These are phyloP conservation scores for Aspergillus alliaceus DNA, from an alignment of 2,329 filamentous ascomycete species.

Conservation along the genomic window DNA sequence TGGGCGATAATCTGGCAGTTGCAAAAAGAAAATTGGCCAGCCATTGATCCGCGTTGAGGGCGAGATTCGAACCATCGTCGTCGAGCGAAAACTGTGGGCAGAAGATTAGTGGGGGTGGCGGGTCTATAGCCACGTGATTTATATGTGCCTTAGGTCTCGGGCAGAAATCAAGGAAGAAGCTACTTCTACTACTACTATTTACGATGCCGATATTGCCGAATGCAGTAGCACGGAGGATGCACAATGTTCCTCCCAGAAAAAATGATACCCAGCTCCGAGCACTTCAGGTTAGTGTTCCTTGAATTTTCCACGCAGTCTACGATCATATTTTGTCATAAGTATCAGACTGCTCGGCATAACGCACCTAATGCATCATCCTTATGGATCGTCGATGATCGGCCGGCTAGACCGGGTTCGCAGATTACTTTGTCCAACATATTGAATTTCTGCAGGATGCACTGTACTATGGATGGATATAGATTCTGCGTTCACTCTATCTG, in stretches of 20 bases:
- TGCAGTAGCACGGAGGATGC: too few species aligned
- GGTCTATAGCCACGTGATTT: conserved; percentile 1
- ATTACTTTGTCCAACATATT: background rate
- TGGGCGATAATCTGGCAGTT: conserved; percentile 4
- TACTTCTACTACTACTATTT: too few species aligned
- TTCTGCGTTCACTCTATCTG: too few species aligned
- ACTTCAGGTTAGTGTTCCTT: background rate
- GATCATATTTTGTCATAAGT: background rate
- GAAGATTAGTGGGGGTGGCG: background rate
- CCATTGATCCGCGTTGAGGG: conserved; percentile 1
- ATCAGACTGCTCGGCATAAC: background rate
- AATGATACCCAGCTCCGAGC: too few species aligned
- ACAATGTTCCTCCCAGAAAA: too few species aligned
- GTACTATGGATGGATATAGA: too few species aligned
- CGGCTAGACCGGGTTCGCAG: conserved; percentile 1
- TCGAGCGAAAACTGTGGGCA: conserved; percentile 11
- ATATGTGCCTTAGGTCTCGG: background rate
- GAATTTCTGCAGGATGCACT: background rate
- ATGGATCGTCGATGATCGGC: conserved; percentile 4
- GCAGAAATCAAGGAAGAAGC: too few species aligned
- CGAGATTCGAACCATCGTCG: conserved; percentile 34
- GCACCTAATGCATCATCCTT: background rate
- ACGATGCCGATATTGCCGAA: background rate
- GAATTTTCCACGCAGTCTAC: background rate
- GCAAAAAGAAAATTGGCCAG: background rate